Percentiles rank a stretch among this genome's conserved stretches.
Conservation (phyloP, 2,329 filamentous ascomycete genomes). For the Raffaelea deltoideospora region DNA sequence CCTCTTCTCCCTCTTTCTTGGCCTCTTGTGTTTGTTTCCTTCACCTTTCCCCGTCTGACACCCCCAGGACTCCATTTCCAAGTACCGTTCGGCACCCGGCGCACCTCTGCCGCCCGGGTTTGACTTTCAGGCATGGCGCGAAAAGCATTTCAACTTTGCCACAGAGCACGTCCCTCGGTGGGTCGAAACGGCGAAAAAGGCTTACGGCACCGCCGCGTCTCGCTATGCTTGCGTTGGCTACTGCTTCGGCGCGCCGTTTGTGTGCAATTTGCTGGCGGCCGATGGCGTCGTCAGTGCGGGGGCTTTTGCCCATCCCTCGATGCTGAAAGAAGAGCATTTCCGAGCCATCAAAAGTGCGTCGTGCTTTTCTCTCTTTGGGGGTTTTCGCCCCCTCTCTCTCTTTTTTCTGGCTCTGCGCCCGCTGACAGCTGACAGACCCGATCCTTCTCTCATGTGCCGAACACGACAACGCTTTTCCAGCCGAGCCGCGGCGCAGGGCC, state of each 20-base stretch:
- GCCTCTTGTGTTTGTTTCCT: neutral
- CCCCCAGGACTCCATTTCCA: conserved; percentile 17
- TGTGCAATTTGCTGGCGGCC: conserved; percentile 23
- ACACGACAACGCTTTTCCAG: conserved; percentile 26
- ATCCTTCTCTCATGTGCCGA: conserved; percentile 30
- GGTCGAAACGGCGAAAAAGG: conserved; percentile 20
- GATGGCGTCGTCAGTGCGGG: conserved; percentile 23
- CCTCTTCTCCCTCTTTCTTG: neutral
- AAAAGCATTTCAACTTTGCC: conserved; percentile 27
- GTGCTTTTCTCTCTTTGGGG: neutral
- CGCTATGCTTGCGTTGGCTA: conserved; percentile 27
- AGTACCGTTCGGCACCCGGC: conserved; percentile 9
- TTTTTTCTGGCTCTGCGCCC: neutral
- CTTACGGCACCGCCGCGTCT: conserved; percentile 18
- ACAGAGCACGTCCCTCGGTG: conserved; percentile 26
- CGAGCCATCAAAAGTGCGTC: conserved; percentile 19
- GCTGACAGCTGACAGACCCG: conserved; percentile 16
- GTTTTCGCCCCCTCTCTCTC: neutral
- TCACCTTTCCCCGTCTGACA: too few relatives aligned
- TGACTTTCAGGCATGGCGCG: conserved; percentile 31
- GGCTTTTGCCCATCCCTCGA: conserved; percentile 35
- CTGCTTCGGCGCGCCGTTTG: conserved; percentile 28
- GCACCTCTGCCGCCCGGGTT: conserved; percentile 22
- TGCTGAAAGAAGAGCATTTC: conserved; percentile 31
- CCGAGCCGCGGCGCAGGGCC: conserved; percentile 21